Base-by-base conservation (phyloP, 2,329 filamentous ascomycete genomes). In the Sclerotinia subarctica region DNA sequence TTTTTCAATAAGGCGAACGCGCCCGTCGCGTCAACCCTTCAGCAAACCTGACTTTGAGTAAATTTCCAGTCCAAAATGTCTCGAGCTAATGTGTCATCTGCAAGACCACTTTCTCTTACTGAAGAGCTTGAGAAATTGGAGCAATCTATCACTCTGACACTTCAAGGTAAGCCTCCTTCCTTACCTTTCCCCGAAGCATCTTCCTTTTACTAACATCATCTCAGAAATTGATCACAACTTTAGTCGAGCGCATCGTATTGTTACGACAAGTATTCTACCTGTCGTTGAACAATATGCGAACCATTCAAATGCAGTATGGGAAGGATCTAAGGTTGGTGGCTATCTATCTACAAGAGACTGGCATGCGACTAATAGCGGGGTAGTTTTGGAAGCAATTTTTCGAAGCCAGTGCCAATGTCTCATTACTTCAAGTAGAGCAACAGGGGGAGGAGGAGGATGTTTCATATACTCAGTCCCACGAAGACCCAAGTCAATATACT, bases 371-470 rank as follows among this genome's bases (percentile, higher is more conserved):
- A 63, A 76, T 67, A 56, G 71, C 64, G 69, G 70, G 71, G 71
- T 76, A 96, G 91, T 99, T 99, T 80, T 99, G 95, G 95, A 99
- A 99, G 80, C 94, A 98, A 82, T 99, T 99, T 83, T 99, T 99
- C 80, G 95, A 99, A 81, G 93, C 95, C 47, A 97, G 94, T 59
- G 95, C 95, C 78, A 98, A 99, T 76, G 94, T 99, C 35, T 97
- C 94, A 15, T 86, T 99, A 15, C 97, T 93, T 0, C 93, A 94
- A 38, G 97, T 99, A 79, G 94, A 97, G 77, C 94, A 96, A 76
- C 84, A 88, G 29, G 88, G 86, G 64, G 82, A 83, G 2, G 87
- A 85, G n/a, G 87, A 85, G 35, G 68, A 81, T 79, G 81, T 76
- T 1, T 80, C 81, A 77, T 75, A 76, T 68, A 57, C 73, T 11